A percentile compares a stretch with the other conserved stretches of the same genome.
Evolutionary conservation across 2,329 filamentous ascomycete species (phyloP).

Genomic region (Aspergillus proliferans): DNA sequence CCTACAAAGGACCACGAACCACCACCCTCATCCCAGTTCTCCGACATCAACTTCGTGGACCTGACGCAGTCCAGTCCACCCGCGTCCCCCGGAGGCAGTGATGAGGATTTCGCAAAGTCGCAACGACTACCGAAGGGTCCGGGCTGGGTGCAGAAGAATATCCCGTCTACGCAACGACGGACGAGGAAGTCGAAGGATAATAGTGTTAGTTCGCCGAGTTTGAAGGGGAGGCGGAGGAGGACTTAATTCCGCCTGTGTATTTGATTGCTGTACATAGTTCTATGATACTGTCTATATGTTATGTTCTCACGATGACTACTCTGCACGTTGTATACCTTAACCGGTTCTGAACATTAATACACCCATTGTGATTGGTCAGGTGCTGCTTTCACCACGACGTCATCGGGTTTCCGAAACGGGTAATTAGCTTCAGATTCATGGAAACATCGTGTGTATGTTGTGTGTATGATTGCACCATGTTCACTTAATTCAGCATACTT

Average conservation of each 20-base stretch:
- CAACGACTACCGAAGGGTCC: conserved; percentile 21
- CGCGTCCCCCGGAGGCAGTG: conserved; percentile 19
- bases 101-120: conserved; percentile 24
- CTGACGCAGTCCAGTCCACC: conserved; percentile 33
- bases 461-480: no score
- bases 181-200: conserved; percentile 15
- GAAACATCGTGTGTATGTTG: no score
- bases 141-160: conserved; percentile 25
- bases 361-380: background rate
- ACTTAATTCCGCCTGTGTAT: background rate
- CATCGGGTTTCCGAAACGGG: background rate
- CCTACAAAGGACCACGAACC: background rate
- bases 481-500: no score
- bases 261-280: background rate
- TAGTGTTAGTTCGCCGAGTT: conserved; percentile 13
- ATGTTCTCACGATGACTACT: background rate
- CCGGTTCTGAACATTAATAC: background rate
- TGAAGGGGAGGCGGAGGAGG: conserved; percentile 11
- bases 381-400: background rate
- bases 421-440: no score
- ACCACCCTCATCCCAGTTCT: conserved; percentile 5
- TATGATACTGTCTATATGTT: background rate
- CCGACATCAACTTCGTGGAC: conserved; percentile 29
- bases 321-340: background rate
- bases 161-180: conserved; percentile 9